A percentile compares a stretch with the other conserved stretches of the same genome.
Evolutionary conservation across 257 asterid species (phyloP).

Genomic region (Gentiana straminea): DNA sequence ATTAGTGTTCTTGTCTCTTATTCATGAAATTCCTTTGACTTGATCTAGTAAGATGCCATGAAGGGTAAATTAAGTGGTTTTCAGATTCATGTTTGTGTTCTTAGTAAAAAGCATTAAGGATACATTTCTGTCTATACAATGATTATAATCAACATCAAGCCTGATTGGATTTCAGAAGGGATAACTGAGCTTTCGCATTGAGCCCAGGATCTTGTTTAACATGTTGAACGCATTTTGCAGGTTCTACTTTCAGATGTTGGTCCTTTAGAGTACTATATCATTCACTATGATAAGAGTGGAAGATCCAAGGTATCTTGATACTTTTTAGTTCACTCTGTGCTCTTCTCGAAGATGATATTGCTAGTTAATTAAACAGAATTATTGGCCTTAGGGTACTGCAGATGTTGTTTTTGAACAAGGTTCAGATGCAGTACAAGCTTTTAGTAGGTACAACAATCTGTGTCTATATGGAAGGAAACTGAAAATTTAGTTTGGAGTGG

Average conservation of each 20-base stretch:
- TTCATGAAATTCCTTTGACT: too few relatives aligned
- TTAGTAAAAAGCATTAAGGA: background rate
- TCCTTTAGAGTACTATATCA: constrained; percentile 24
- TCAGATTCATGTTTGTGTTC: background rate
- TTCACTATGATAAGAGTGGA: constrained; percentile 44
- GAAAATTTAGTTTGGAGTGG: constrained; percentile 48
- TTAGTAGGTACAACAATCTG: constrained; percentile 38
- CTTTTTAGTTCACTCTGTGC: background rate
- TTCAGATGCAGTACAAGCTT: constrained; percentile 75
- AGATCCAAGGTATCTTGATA: constrained; percentile 29
- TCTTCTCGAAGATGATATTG: background rate
- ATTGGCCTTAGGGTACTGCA: constrained; percentile 21
- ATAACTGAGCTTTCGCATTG: too few relatives aligned
- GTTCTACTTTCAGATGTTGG: constrained; percentile 41
- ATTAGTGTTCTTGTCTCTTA: too few relatives aligned
- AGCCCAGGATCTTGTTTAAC: background rate
- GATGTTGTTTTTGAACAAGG: constrained; percentile 44
- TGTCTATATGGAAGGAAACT: constrained; percentile 71
- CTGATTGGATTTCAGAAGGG: too few relatives aligned
- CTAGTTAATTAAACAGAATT: background rate
- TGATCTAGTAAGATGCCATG: too few relatives aligned
- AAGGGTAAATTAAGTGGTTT: too few relatives aligned
- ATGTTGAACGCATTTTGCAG: constrained; percentile 16
- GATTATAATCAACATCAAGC: too few relatives aligned
- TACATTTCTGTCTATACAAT: background rate